A percentile compares a stretch with the other conserved stretches of the same genome.
These are phyloP conservation scores for Ceratocystis albifundus DNA, from an alignment of 2,329 filamentous ascomycete species.

Conservation along the genomic window DNA sequence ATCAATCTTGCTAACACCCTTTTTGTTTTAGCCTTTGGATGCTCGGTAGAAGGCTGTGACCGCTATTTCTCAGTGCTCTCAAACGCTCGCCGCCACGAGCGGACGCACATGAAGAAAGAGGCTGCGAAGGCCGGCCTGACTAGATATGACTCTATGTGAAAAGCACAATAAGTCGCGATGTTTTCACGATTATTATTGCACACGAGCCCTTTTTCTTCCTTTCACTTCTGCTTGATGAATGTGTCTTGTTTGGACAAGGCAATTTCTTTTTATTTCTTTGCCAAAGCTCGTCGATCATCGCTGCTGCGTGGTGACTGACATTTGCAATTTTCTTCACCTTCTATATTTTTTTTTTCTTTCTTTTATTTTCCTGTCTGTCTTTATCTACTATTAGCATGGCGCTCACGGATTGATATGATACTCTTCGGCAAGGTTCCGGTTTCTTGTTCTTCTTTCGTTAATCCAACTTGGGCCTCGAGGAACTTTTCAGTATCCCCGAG, in stretches of 20 bases:
- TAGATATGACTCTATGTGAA: slow-evolving; percentile 8
- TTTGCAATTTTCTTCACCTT: slow-evolving; percentile 3
- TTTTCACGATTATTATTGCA: slow-evolving; percentile 1
- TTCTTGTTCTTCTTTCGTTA: slow-evolving; percentile 13
- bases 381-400: slow-evolving; percentile 13
- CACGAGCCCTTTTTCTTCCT: background rate
- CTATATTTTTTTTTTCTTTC: slow-evolving; percentile 12
- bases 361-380: slow-evolving; percentile 9
- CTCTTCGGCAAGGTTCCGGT: slow-evolving; percentile 18
- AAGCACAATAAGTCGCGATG: background rate
- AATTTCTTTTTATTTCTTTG: no score
- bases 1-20: slow-evolving; percentile 14
- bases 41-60: slow-evolving; percentile 87
- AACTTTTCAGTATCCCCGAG: slow-evolving; percentile 5
- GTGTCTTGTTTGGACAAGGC: no score
- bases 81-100: slow-evolving; percentile 85
- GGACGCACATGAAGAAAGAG: slow-evolving; percentile 65
- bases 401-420: slow-evolving; percentile 21
- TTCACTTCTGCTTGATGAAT: slow-evolving; percentile 20
- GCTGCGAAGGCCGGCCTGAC: slow-evolving; percentile 14
- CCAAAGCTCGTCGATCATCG: no score
- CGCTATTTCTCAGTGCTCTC: slow-evolving; percentile 96
- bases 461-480: slow-evolving; percentile 13
- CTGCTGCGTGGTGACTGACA: no score
- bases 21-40: slow-evolving; percentile 61